Base-by-base conservation (phyloP, 306 rosid genomes). In the Calophaca sinica region DNA sequence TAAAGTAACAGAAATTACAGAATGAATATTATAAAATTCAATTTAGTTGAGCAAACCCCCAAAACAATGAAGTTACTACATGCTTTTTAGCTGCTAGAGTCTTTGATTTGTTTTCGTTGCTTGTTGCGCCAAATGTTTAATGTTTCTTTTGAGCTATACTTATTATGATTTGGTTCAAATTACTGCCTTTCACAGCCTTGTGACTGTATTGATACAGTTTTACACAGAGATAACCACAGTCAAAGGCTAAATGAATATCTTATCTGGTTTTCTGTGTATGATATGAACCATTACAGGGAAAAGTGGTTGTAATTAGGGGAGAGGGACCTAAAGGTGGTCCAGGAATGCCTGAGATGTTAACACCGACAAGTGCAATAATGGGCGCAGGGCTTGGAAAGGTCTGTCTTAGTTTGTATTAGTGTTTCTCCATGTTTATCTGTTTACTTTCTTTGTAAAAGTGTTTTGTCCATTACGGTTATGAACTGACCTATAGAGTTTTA, bases 291-390 rank as follows among this genome's bases (percentile, higher is more conserved):
- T 72, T 82, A 33, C 82, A 94, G 98, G 97, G 93, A 9, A 91
- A 81, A 83, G 96, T 92, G 38, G 88, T 90, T 60, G 79, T 94
- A 41, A 94, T 94, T 42, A 88, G 98, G 80, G 97, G 96, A 29
- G 98, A 94, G 78, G 98, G 97, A 8, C 98, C 98, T 15, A 90
- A 88, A 84, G 98, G 98, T 61, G 98, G 98, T 71, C 97, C 98
- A 0, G 98, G 98, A 75, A 94, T 91, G 98, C 96, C 96, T 31
- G 97, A 94, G 82, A 94, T 94, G 98, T 84, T 91, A 79, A 94
- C 98, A 62, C 97, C 97, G 36, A 94, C 98, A 8, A 94, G 98
- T 81, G 96, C 97, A 46, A 94, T 94, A 77, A 91, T 94, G 98
- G 98, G 98, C 10, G 98, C 98, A 29, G 98, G 98, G 48, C 93